Percentiles rank a stretch among this genome's conserved stretches.
These are phyloP conservation scores for Akanthomyces uredinophilus DNA, from an alignment of 2,329 filamentous ascomycete species.

Conservation along the genomic window DNA sequence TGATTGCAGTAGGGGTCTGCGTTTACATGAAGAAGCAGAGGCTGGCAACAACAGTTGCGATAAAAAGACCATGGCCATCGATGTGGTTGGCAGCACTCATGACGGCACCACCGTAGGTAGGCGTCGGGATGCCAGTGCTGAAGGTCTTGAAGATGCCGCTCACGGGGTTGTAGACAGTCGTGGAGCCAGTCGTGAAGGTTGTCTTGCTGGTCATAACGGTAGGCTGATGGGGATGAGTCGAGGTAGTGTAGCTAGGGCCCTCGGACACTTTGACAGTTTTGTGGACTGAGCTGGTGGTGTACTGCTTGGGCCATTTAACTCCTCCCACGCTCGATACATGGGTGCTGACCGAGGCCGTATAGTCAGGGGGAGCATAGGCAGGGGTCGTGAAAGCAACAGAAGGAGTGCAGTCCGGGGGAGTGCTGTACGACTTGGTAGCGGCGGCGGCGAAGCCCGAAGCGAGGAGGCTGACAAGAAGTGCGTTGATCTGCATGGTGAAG, in stretches of 20 bases:
- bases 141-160: background rate
- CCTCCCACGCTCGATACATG: background rate
- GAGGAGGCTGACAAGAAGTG: slow-evolving; percentile 1
- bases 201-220: background rate
- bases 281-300: background rate
- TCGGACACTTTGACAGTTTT: background rate
- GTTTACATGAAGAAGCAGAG: background rate
- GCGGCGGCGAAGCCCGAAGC: background rate
- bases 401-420: background rate
- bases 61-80: background rate
- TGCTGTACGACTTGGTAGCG: background rate
- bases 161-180: background rate
- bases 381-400: background rate
- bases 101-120: background rate
- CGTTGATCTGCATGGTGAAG: background rate
- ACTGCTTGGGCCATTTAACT: background rate
- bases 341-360: background rate
- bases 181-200: background rate
- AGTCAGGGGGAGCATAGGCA: background rate
- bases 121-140: background rate
- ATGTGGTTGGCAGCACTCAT: background rate
- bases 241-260: background rate
- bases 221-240: background rate
- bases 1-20: background rate
- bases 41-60: background rate